Conservation (phyloP, 495 filamentous ascomycete species). For the Penicillium crystallinum region DNA sequence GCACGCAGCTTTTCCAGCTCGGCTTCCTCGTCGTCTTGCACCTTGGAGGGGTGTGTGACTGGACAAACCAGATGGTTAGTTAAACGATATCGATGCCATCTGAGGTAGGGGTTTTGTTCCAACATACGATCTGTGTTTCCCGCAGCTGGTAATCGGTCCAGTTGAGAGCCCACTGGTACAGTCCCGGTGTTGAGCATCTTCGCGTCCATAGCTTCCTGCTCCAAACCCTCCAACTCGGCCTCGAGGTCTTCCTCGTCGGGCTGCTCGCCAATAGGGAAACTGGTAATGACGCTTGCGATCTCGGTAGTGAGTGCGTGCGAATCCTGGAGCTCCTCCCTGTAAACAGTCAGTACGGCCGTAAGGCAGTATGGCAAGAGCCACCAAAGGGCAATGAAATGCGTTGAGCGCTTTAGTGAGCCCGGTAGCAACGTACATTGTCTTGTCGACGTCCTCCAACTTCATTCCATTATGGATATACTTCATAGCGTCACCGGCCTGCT, state of each 20-base stretch:
- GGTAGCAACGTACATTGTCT: constrained; percentile 72
- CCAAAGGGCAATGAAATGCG: neutral
- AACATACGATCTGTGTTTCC: constrained; percentile 68
- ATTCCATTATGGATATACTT: constrained; percentile 83
- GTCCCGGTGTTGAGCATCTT: constrained; percentile 88
- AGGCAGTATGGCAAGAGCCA: neutral
- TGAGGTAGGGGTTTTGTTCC: neutral
- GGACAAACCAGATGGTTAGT: constrained; percentile 2
- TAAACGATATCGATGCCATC: neutral
- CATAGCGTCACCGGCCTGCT: constrained; percentile 84
- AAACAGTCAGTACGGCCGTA: neutral
- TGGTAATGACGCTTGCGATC: constrained; percentile 79
- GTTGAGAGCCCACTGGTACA: constrained; percentile 62
- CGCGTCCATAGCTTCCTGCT: constrained; percentile 84
- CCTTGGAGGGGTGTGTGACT: constrained; percentile 41
- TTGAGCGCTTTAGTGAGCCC: neutral
- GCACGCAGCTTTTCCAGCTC: constrained; percentile 91
- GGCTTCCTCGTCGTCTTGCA: constrained; percentile 87
- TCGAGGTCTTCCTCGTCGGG: constrained; percentile 85
- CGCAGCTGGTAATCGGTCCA: constrained; percentile 67
- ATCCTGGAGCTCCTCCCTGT: constrained; percentile 87
- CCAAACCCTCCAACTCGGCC: constrained; percentile 67
- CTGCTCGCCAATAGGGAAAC: constrained; percentile 60
- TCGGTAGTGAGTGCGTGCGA: constrained; percentile 90
- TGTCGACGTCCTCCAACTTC: constrained; percentile 87